These are phyloP conservation scores for Globisporangium viniferum DNA, from an alignment of 352 stramenopile genomes.

Conservation along the genomic window DNA sequence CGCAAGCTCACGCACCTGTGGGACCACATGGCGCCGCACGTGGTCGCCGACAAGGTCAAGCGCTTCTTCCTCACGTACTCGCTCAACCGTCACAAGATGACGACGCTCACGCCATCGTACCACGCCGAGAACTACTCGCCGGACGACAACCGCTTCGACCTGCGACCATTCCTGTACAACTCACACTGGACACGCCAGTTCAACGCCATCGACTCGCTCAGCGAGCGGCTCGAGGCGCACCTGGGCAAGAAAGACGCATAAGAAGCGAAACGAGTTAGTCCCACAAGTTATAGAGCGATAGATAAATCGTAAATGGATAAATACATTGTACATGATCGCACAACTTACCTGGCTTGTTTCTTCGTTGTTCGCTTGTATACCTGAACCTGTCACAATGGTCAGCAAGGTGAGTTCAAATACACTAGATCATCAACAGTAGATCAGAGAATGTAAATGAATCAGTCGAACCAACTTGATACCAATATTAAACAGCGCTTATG, in stretches of 20 bases:
- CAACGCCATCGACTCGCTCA: constrained; percentile 91
- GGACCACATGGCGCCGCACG: constrained; percentile 78
- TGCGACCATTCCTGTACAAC: constrained; percentile 98
- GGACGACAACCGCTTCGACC: constrained; percentile 99
- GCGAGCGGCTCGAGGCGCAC: constrained; percentile 47
- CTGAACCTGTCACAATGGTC: not conserved
- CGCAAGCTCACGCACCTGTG: constrained; percentile 85
- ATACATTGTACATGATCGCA: not conserved
- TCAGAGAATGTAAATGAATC: not conserved
- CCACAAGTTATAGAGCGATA: not conserved
- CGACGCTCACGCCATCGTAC: constrained; percentile 97
- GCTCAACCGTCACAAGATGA: constrained; percentile 99
- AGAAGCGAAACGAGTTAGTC: not conserved
- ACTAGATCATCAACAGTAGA: not conserved
- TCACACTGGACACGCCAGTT: constrained; percentile 95
- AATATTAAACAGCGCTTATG: not conserved
- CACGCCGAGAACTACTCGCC: constrained; percentile 98
- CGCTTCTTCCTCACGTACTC: constrained; percentile 98
- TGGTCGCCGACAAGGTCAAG: constrained; percentile 90
- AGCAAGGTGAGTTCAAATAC: not conserved
- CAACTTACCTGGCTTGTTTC: not conserved
- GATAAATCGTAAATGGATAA: not conserved
- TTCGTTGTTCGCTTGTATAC: not conserved
- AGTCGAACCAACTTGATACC: not conserved
- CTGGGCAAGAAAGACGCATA: constrained; percentile 50